Evolutionary conservation across 2,329 filamentous ascomycete species (phyloP), one percentile per base, ranked within the genome.

Genomic region (Rhytidhysteron rufulum): DNA sequence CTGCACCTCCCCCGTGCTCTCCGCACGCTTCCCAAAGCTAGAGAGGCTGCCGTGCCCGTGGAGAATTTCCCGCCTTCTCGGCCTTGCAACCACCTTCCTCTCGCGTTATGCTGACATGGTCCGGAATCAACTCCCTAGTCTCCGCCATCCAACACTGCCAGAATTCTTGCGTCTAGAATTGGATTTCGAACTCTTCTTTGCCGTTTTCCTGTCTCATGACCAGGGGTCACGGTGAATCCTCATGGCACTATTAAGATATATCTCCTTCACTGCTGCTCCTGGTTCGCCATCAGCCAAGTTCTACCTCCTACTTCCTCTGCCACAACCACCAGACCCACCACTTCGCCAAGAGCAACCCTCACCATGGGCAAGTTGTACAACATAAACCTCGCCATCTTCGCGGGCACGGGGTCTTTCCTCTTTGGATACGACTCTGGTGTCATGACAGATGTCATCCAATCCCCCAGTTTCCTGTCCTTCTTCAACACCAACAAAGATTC

Each of bases 391-490:
- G 66, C 67, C 17, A 42, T 65, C n/a, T 72, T 71, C 36, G 68
- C 67, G 32, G 65, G 58, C 18, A 71, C 68, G 6, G 69, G 68
- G 37, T 68, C 62, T 21, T 69, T 69, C 41, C 53, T 70, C 7
- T 70, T 69, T 43, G 62, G 60, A 49, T 62, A 72, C 55, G 51
- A 67, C 45, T 55, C 52, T 25, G 61, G 58, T 50, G 62, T 67
- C 11, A 67, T 67, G 64, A 63, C 64, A 0, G 69, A 78, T 55
- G 78, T 79, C 43, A 78, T 80, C 39, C 68, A 70, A n/a, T 75
- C 71, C 8, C 66, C 69, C 20, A 66, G 78, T 50, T 83, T 83
- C 57, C 69, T 82, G 15, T 43, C 55, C 1, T 79, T 75, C 54
- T 83, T 84, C 62, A 65, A 79, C 29, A 77, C 75, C 4, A 58